Evolutionary conservation across 441 rosid species (phyloP).

Genomic region (Kokia cookei): DNA sequence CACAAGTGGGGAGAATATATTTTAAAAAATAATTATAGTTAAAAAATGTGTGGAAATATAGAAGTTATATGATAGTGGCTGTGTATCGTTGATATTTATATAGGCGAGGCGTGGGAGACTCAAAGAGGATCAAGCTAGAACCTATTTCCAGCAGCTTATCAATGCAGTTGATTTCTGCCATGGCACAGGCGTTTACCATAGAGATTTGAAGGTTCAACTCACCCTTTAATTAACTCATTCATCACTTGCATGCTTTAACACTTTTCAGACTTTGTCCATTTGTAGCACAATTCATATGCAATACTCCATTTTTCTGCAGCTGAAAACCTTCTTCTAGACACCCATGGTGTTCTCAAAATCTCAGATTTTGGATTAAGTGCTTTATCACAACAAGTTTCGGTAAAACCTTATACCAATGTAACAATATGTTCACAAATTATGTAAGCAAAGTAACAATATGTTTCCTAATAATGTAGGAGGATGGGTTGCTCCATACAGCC

Average conservation of each 20-base stretch:
- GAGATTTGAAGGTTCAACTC: conserved; percentile 72
- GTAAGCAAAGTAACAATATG: background rate
- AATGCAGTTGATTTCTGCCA: conserved; percentile 96
- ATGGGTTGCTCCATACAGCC: conserved; percentile 70
- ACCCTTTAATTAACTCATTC: background rate
- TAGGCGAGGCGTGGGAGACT: conserved; percentile 77
- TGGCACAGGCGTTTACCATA: conserved; percentile 90
- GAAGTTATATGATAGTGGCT: too few relatives aligned
- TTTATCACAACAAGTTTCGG: conserved; percentile 51
- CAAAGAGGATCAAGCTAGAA: conserved; percentile 78
- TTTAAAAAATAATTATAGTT: too few relatives aligned
- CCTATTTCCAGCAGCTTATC: conserved; percentile 84
- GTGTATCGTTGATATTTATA: conserved; percentile 9
- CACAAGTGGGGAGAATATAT: too few relatives aligned
- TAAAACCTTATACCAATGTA: conserved; percentile 2
- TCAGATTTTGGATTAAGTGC: conserved; percentile 79
- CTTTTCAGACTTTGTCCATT: background rate
- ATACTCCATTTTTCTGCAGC: conserved; percentile 29
- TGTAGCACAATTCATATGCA: background rate
- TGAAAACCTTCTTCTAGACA: conserved; percentile 72
- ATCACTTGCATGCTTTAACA: background rate
- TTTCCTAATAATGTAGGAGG: conserved; percentile 33
- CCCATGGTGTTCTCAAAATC: conserved; percentile 48
- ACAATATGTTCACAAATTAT: background rate
- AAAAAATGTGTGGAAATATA: too few relatives aligned